Percentiles rank a stretch among this genome's conserved stretches.
Evolutionary conservation across 805 yeast genomes (phyloP).

Genomic region (Metschnikowia gelsemii): DNA sequence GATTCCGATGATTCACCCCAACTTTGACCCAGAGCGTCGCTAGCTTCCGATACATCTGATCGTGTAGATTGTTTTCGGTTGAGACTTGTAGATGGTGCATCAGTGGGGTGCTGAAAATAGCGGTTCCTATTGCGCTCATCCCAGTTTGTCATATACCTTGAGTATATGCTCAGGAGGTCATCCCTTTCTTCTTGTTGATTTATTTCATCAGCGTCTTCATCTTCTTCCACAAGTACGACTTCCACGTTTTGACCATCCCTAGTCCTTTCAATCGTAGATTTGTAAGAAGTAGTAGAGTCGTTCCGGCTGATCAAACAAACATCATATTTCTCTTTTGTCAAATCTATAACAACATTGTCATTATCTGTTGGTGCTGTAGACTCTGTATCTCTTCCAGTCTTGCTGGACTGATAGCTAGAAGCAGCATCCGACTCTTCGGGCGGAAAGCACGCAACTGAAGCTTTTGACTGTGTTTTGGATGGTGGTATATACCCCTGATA

Average conservation of each 20-base stretch:
- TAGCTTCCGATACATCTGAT: conserved; percentile 15
- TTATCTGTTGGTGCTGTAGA: conserved; percentile 32
- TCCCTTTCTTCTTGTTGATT: conserved; percentile 26
- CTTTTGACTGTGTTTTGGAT: background rate
- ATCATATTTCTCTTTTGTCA: conserved; percentile 42
- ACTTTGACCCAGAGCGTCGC: conserved; percentile 17
- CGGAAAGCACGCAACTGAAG: background rate
- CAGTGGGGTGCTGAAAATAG: background rate
- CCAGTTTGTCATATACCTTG: conserved; percentile 33
- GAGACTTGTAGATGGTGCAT: background rate
- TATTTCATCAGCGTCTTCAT: too few species aligned
- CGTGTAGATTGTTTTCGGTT: conserved; percentile 7
- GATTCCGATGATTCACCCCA: conserved; percentile 22
- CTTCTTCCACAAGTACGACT: conserved; percentile 43
- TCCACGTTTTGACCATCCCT: conserved; percentile 41
- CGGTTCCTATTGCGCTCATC: conserved; percentile 3
- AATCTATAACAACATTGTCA: conserved; percentile 42
- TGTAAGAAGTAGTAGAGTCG: conserved; percentile 37
- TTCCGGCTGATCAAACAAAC: conserved; percentile 37
- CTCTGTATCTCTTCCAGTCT: conserved; percentile 28
- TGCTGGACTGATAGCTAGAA: conserved; percentile 34
- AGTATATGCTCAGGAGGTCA: conserved; percentile 42
- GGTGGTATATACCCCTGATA: background rate
- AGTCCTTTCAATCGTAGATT: conserved; percentile 39
- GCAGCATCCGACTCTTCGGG: conserved; percentile 16